A percentile compares a stretch with the other conserved stretches of the same genome.
phyloP scores from a whole-genome alignment of 805 yeast species.

The Debaryomyces castellii region DNA sequence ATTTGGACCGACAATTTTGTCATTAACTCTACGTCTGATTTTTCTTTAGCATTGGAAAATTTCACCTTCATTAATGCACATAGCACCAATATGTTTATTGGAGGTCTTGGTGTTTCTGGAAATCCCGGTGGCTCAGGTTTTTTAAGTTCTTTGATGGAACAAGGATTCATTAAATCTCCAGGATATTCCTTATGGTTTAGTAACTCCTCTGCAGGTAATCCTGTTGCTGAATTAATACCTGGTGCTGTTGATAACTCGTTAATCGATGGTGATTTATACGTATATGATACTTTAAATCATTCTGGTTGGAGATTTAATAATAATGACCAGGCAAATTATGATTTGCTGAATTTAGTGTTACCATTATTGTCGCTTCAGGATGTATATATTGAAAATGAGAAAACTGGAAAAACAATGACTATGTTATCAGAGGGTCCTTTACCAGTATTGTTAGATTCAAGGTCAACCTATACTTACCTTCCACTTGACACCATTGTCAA shows the following conservation, averaged over 20 bases:
- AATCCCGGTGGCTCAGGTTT: conserved; percentile 26
- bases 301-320: conserved; percentile 45
- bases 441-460: conserved; percentile 61
- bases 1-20: conserved; percentile 23
- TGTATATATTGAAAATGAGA: conserved; percentile 23
- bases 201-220: conserved; percentile 9
- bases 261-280: conserved; percentile 46
- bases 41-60: conserved; percentile 12
- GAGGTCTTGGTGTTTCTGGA: conserved; percentile 39
- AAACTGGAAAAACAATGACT: conserved; percentile 34
- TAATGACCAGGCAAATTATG: conserved; percentile 8
- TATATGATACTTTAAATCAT: conserved; percentile 45
- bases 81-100: conserved; percentile 21
- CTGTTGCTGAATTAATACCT: conserved; percentile 41
- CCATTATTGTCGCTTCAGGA: conserved; percentile 31
- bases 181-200: conserved; percentile 37
- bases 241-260: conserved; percentile 58
- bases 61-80: conserved; percentile 29
- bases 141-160: conserved; percentile 16
- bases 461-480: conserved; percentile 47
- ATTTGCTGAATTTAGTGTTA: conserved; percentile 14
- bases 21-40: conserved; percentile 11
- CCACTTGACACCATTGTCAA: conserved; percentile 59
- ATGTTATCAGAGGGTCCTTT: conserved; percentile 27
- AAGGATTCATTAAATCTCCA: conserved; percentile 22